Conservation (phyloP, 1,139 yeast genomes). For the Tardiomyces blankii region DNA sequence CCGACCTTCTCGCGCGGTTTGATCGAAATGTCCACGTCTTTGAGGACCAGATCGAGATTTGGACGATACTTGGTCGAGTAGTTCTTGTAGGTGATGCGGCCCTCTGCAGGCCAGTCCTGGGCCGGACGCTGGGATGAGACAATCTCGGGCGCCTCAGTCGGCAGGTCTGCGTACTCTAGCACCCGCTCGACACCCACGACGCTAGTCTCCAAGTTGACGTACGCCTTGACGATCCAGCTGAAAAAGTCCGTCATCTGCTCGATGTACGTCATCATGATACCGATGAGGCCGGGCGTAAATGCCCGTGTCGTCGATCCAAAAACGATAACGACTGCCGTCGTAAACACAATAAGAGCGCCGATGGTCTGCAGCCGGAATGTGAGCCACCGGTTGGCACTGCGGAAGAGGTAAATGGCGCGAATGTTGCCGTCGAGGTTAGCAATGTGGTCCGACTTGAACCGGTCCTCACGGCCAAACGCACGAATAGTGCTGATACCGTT, state of each 20-base stretch:
- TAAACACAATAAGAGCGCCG: constrained; percentile 52
- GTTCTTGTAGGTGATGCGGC: constrained; percentile 43
- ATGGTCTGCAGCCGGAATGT: constrained; percentile 56
- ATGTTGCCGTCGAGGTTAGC: constrained; percentile 54
- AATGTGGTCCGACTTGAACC: constrained; percentile 45
- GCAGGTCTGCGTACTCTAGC: constrained; percentile 54
- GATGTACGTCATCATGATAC: constrained; percentile 64
- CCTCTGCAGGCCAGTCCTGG: constrained; percentile 49
- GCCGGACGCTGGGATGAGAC: constrained; percentile 30
- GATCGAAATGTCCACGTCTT: constrained; percentile 40
- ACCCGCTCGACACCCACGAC: constrained; percentile 71
- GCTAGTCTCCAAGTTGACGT: constrained; percentile 66
- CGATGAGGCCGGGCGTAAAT: constrained; percentile 58
- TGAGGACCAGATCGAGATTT: constrained; percentile 43
- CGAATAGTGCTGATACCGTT: constrained; percentile 64
- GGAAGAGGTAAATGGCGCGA: constrained; percentile 43
- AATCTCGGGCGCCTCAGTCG: constrained; percentile 42
- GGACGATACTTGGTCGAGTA: constrained; percentile 56
- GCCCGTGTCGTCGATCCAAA: constrained; percentile 43
- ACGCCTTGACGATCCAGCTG: constrained; percentile 49
- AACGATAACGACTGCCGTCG: constrained; percentile 40
- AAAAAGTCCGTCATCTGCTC: constrained; percentile 51
- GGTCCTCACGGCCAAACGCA: constrained; percentile 38
- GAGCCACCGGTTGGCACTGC: constrained; percentile 63
- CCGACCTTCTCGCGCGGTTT: constrained; percentile 61